Conservation (phyloP, 1,284 basidiomycete genomes). For the Papiliotrema fonsecae region DNA sequence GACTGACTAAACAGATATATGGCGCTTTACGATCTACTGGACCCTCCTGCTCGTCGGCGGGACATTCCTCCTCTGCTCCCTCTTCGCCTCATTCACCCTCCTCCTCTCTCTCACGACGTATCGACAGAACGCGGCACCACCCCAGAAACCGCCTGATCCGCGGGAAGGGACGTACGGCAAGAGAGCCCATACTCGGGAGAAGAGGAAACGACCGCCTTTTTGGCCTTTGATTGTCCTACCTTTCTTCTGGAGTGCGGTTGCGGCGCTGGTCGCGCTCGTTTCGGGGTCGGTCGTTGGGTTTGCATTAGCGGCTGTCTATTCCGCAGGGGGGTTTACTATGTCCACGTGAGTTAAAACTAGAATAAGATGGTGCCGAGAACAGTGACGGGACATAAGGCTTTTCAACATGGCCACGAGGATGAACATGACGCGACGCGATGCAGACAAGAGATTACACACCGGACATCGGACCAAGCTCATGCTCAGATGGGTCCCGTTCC, state of each 20-base stretch:
- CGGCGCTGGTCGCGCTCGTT: constrained; percentile 61
- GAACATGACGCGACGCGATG: no score
- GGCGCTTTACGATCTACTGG: constrained; percentile 81
- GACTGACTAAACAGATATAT: constrained; percentile 74
- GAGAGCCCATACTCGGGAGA: constrained; percentile 1
- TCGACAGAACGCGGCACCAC: constrained; percentile 5
- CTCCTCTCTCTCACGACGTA: constrained; percentile 61
- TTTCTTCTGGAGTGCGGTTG: constrained; percentile 40
- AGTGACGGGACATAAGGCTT: background rate
- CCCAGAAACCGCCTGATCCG: background rate
- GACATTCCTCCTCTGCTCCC: constrained; percentile 62
- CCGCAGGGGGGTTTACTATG: constrained; percentile 65
- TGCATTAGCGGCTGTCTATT: constrained; percentile 63
- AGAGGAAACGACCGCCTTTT: constrained; percentile 29
- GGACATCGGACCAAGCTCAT: no score
- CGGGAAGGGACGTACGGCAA: background rate
- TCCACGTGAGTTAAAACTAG: constrained; percentile 71
- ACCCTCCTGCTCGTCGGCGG: constrained; percentile 68
- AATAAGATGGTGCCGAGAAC: background rate
- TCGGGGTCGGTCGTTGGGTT: constrained; percentile 69
- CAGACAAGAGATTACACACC: no score
- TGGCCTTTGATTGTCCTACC: constrained; percentile 38
- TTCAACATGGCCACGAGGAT: no score
- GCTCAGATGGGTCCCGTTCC: constrained; percentile 71
- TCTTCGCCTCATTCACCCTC: constrained; percentile 63